Conservation (phyloP, 2,329 filamentous ascomycete species). For the Colletotrichum aenigma region DNA sequence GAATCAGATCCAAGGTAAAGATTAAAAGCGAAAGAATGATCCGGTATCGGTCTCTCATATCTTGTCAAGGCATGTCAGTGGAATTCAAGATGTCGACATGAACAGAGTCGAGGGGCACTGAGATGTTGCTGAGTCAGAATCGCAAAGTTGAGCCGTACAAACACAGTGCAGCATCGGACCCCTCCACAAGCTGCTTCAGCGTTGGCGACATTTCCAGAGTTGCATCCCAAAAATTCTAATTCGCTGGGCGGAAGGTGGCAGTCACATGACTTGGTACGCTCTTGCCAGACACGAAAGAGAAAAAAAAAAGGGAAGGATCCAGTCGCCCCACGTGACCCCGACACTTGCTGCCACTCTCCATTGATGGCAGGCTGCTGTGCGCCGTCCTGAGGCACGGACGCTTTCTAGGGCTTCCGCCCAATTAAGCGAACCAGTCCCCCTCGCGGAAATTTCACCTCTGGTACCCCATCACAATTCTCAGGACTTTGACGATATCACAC, state of each 20-base stretch:
- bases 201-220: neutral
- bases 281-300: neutral
- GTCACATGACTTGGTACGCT: neutral
- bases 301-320: neutral
- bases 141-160: neutral
- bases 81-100: neutral
- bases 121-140: neutral
- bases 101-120: neutral
- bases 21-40: neutral
- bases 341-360: neutral
- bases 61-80: neutral
- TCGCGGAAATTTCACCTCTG: slow-evolving; percentile 19
- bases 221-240: neutral
- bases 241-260: neutral
- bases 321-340: neutral
- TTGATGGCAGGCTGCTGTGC: neutral
- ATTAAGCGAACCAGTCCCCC: slow-evolving; percentile 35
- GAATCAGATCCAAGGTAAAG: neutral
- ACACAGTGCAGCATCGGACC: neutral
- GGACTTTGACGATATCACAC: slow-evolving; percentile 18
- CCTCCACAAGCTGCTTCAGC: neutral
- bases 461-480: slow-evolving; percentile 13
- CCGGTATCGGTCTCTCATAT: accelerated
- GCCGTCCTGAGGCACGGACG: neutral
- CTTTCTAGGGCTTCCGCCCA: slow-evolving; percentile 51